Percentiles rank a stretch among this genome's conserved stretches.
Conservation (phyloP, 331 rosid species). For the Spiraea crenata region DNA sequence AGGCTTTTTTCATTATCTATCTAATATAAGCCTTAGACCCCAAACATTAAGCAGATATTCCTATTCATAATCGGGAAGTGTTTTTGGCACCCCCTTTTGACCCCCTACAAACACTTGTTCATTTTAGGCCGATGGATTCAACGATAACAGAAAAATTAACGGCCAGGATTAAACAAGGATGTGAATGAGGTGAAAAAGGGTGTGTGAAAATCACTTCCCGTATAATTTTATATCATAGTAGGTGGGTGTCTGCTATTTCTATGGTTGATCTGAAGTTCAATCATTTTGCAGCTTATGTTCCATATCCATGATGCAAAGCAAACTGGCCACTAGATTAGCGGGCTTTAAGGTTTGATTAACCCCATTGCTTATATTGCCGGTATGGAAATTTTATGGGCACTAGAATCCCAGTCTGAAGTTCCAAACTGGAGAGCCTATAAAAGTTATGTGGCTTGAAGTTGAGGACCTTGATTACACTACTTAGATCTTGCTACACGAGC, state of each 20-base stretch:
- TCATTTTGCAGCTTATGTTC: slow-evolving; percentile 69
- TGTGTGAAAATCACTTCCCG: too few species aligned
- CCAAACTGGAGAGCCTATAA: not conserved
- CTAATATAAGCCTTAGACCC: not conserved
- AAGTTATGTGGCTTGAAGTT: not conserved
- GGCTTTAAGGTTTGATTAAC: slow-evolving; percentile 5
- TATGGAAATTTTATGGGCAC: slow-evolving; percentile 7
- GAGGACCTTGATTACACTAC: not conserved
- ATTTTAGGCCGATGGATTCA: not conserved
- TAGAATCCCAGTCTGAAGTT: not conserved
- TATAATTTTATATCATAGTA: not conserved
- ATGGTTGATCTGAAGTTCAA: slow-evolving; percentile 5
- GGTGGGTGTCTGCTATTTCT: not conserved
- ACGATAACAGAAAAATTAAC: too few species aligned
- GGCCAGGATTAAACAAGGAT: too few species aligned
- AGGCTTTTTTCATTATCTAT: not conserved
- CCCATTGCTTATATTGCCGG: slow-evolving; percentile 12
- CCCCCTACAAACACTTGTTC: too few species aligned
- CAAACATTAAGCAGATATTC: too few species aligned
- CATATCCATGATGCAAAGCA: slow-evolving; percentile 67
- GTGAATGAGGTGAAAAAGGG: too few species aligned
- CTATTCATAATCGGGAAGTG: too few species aligned
- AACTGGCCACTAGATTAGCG: slow-evolving; percentile 27
- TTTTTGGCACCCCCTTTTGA: too few species aligned
- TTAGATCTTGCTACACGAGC: not conserved